Evolutionary conservation across 306 rosid species (phyloP), one percentile per base, ranked within the genome.

Genomic region (Aeschynomene evenia): DNA sequence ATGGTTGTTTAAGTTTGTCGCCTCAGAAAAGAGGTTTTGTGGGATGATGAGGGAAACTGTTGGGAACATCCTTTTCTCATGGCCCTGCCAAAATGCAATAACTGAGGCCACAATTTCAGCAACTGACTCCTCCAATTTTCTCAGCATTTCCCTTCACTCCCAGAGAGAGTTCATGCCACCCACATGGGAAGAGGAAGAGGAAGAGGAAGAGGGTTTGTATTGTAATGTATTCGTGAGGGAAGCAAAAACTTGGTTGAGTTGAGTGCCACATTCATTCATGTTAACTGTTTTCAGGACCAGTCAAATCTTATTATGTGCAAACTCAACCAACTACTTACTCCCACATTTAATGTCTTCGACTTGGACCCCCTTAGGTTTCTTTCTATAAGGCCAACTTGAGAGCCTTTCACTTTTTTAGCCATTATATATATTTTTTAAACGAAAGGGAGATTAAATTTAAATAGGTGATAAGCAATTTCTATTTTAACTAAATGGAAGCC

Each of bases 51-150:
- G 37, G 71, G 13, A 59, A 79, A 71, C 53, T 68, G 60, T 80
- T 80, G 73, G 21, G 77, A 74, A 74, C 84, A 80, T 80, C 45
- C 37, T 39, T 74, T 80, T 61, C 60, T 80, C 65, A 70, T 74
- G 80, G 69, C 58, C 64, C 66, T 74, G 31, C 20, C n/a, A n/a
- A 14, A 28, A 55, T 69, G 70, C 80, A 74, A 46, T 80, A 69
- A 74, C 63, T 48, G 9, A 54, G 77, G 60, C 83, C 83, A 74
- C 52, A 69, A 74, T 23, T 74, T 79, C 63, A 79, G 83, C 70
- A 56, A 70, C 73, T 63, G 72, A 74, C 45, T 52, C 9, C 61
- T n/a, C n/a, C n/a, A n/a, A n/a, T n/a, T n/a, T n/a, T n/a, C n/a
- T n/a, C 80, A 28, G 15, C 42, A 9, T 20, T 52, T 21, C 6